A percentile compares a stretch with the other conserved stretches of the same genome.
Conservation (phyloP, 2,329 filamentous ascomycete genomes). For the Cephalotrichum gorgonifer region DNA sequence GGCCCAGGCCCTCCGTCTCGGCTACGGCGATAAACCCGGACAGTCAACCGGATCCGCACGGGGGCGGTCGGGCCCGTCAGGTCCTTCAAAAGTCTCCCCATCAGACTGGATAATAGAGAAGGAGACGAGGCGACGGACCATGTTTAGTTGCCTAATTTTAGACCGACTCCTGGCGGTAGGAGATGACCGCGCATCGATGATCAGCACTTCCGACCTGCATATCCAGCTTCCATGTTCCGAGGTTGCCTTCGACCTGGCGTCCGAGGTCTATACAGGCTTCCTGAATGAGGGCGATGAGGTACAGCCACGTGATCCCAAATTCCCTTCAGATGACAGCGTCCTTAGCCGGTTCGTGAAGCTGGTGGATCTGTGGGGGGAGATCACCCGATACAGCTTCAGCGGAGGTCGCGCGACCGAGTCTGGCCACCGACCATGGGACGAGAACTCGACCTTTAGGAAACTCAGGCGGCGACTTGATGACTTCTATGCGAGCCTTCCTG, state of each 20-base stretch:
- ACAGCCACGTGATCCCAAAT: slow-evolving; percentile 10
- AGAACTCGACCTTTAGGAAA: slow-evolving; percentile 40
- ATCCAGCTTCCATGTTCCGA: slow-evolving; percentile 62
- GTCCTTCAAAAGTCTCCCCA: not conserved
- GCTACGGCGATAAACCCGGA: slow-evolving; percentile 36
- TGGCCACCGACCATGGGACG: slow-evolving; percentile 47
- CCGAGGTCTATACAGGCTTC: slow-evolving; percentile 44
- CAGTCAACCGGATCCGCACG: not conserved
- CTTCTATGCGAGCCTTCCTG: slow-evolving; percentile 33
- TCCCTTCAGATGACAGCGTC: slow-evolving; percentile 31
- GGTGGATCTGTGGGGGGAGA: slow-evolving; percentile 49
- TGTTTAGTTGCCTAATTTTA: slow-evolving; percentile 66
- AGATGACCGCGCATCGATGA: slow-evolving; percentile 47
- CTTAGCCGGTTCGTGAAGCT: slow-evolving; percentile 45
- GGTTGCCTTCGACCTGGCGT: slow-evolving; percentile 50
- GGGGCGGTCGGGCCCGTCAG: not conserved
- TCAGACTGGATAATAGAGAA: slow-evolving; percentile 31
- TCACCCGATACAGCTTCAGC: slow-evolving; percentile 43
- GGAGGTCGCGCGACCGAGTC: slow-evolving; percentile 39
- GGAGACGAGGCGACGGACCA: slow-evolving; percentile 57
- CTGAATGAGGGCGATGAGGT: slow-evolving; percentile 17
- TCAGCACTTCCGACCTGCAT: slow-evolving; percentile 47
- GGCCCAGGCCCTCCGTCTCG: slow-evolving; percentile 50
- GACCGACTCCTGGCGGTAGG: slow-evolving; percentile 60
- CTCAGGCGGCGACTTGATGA: slow-evolving; percentile 37